phyloP scores from a whole-genome alignment of 352 stramenopile species.

The Pythium monospermum region DNA sequence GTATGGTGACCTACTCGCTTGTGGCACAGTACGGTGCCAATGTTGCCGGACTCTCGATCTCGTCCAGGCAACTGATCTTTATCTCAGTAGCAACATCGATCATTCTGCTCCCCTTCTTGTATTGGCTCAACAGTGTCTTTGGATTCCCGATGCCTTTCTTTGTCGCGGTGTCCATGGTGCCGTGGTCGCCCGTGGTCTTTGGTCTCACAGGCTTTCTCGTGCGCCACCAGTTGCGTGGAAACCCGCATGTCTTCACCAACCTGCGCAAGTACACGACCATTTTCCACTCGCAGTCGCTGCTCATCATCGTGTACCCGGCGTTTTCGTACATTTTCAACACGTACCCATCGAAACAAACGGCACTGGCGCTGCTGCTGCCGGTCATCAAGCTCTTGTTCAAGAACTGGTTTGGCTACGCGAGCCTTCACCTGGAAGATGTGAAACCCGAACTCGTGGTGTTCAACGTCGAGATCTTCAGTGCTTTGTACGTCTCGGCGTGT shows the following conservation, averaged over 20 bases:
- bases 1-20: conserved; percentile 8
- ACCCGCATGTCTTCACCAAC: background rate
- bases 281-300: conserved; percentile 7
- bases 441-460: conserved; percentile 25
- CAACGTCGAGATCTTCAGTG: conserved; percentile 34
- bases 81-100: background rate
- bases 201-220: background rate
- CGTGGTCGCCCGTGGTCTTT: conserved; percentile 2
- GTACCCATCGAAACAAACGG: background rate
- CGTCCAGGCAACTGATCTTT: background rate
- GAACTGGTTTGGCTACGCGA: conserved; percentile 19
- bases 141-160: conserved; percentile 18
- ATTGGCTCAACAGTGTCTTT: background rate
- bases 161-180: conserved; percentile 9
- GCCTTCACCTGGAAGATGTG: conserved; percentile 19
- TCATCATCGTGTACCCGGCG: conserved; percentile 16
- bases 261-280: conserved; percentile 10
- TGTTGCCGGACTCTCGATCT: conserved; percentile 1
- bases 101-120: conserved; percentile 9
- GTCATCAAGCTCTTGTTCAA: conserved; percentile 31
- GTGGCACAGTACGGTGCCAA: conserved; percentile 8
- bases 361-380: conserved; percentile 23
- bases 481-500: conserved; percentile 29
- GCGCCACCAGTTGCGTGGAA: background rate
- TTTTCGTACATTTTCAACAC: conserved; percentile 14